Evolutionary conservation across 23 red algal genomes (phyloP).

Genomic region (Pyropia yezoensis): DNA sequence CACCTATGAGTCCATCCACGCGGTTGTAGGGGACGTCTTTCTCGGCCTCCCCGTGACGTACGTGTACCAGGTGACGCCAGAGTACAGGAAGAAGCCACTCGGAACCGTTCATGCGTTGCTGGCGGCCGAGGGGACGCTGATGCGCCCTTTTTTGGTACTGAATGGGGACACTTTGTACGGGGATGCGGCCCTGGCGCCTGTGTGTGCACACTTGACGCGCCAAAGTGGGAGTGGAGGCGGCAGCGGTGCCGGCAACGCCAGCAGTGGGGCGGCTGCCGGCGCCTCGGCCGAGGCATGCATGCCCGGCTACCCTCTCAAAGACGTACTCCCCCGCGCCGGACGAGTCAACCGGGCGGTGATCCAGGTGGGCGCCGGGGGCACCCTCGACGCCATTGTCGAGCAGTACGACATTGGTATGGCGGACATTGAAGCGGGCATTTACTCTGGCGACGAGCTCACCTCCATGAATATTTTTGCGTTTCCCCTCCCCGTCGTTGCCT

Average conservation of each 20-base stretch:
- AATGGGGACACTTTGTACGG: slow-evolving; percentile 91
- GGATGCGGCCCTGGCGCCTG: slow-evolving; percentile 33
- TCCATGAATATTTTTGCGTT: slow-evolving; percentile 94
- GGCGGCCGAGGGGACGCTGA: slow-evolving; percentile 30
- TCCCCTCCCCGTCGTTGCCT: slow-evolving; percentile 32
- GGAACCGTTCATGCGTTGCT: slow-evolving; percentile 88
- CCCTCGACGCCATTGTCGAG: slow-evolving; percentile 67
- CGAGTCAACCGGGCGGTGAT: slow-evolving; percentile 76
- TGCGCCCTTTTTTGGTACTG: slow-evolving; percentile 66
- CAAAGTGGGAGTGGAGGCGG: too few species aligned
- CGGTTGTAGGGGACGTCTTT: slow-evolving; percentile 50
- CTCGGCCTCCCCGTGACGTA: slow-evolving; percentile 58
- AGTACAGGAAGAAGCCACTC: slow-evolving; percentile 62
- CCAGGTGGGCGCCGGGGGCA: slow-evolving; percentile 23
- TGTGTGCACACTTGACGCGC: slow-evolving; percentile 47
- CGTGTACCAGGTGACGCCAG: slow-evolving; percentile 51
- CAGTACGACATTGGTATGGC: slow-evolving; percentile 75
- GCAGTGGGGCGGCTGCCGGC: too few species aligned
- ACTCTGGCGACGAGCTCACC: slow-evolving; percentile 80
- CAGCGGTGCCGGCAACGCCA: too few species aligned
- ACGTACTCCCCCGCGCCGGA: slow-evolving; percentile 68
- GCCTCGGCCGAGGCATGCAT: slow-evolving; percentile 53
- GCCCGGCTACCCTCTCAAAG: slow-evolving; percentile 70
- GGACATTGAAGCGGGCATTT: slow-evolving; percentile 57
- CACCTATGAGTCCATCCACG: slow-evolving; percentile 50